Evolutionary conservation across 1,139 yeast species (phyloP), one percentile per base, ranked within the genome.

Genomic region (Diutina rugosa): DNA sequence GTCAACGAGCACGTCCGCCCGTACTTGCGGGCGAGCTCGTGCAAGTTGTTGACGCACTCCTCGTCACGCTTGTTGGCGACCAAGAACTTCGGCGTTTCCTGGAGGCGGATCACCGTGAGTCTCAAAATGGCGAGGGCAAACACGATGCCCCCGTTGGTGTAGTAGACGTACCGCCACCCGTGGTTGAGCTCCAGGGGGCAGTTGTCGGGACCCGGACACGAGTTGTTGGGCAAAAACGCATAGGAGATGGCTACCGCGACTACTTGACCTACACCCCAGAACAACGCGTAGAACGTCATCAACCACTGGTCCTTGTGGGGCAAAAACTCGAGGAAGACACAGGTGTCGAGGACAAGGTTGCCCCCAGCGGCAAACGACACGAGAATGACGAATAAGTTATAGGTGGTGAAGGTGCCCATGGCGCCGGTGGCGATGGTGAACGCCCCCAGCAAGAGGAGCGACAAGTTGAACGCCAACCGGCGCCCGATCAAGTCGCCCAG

Each of bases 251-350:
- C 69, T 30, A 72, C 72, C 8, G 84, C 79, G 54, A 82, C 69
- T 0, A 84, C 77, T 66, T 81, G 85, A 49, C 87, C 87, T 56
- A 82, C 66, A 58, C 84, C 85, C 86, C 87, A 82, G 71, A 80
- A 82, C 35, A 73, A 69, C 7, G 87, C 85, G 71, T 82, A 73
- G 46, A 79, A 69, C 0, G 85, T 80, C 56, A 80, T 72, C 58
- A 82, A 66, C 74, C 77, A 80, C 62, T 80, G 83, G 61, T 76
- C 69, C 55, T 75, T 76, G 52, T 72, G 70, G 1, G 87, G 87
- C 58, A 82, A 67, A 61, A 74, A 81, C 63, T 83, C 87, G 57
- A 83, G 68, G 61, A 82, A 81, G 6, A 81, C 81, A 56, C 85
- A 76, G 35, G 83, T 80, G 66, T 83, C 87, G 46, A 82, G 69